Base-by-base conservation (phyloP, 1,284 basidiomycete genomes). In the Boletus sp. region DNA sequence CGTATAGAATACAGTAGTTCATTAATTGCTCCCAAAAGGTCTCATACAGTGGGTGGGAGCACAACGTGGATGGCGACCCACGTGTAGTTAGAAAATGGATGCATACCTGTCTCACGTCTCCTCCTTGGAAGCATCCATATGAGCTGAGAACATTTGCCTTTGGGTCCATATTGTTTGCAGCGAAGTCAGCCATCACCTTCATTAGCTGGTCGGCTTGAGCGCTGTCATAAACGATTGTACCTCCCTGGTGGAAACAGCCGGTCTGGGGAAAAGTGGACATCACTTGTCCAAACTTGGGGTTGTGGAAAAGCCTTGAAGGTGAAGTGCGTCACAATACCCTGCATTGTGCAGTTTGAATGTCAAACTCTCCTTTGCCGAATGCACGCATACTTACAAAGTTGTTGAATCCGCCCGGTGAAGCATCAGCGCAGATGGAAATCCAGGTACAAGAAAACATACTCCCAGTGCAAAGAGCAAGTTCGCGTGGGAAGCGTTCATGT, bases 241-340 rank as follows among this genome's bases (percentile, higher is more conserved):
- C 88, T 27, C 86, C 87, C 87, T 88, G 61, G 38, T 37, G 38
- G 46, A 56, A 51, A 52, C 25, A 61, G 38, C 52, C 56, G 13
- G 56, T 55, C 35, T 49, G 48, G 38, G 48, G 47, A 27, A 44
- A 33, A 57, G 33, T n/a, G 33, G 40, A 43, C 28, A 10, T 49
- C 25, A 11, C 64, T 65, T 51, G 87, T 86, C 87, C 86, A 89
- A 56, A 88, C 81, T 67, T 83, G 68, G 2, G 77, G 77, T 70
- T 87, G 85, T 28, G 83, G 80, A 69, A 80, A 79, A 0, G 83
- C 77, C 63, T 80, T 78, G 31, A 88, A 64, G 1, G 80, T 85
- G 69, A 88, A 84, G 60, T 78, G 78, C 4, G 85, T 88, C 27
- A 87, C 85, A 43, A 88, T 83, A 1, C 86, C 86, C 86, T 88